Conservation (phyloP, 192 early-diverging fungal genomes). For the Umbelopsis isabellina region DNA sequence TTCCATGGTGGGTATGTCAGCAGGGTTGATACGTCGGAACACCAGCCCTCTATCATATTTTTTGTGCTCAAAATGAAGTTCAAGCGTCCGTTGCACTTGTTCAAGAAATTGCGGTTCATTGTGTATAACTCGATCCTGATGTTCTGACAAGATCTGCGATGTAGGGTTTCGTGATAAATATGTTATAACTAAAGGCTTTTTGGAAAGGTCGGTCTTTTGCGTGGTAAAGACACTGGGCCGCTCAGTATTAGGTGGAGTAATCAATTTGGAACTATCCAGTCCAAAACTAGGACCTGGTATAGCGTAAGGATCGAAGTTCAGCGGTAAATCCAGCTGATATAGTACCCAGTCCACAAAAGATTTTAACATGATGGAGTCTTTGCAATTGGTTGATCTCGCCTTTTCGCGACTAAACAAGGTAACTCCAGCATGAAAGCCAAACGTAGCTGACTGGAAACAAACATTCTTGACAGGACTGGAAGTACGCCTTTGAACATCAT, state of each 20-base stretch:
- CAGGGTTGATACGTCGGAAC: constrained; percentile 16
- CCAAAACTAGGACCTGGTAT: background rate
- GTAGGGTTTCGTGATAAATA: constrained; percentile 17
- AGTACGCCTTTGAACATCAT: background rate
- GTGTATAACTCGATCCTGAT: background rate
- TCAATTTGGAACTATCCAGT: background rate
- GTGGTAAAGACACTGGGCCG: background rate
- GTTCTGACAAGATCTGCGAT: background rate
- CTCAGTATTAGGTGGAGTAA: background rate
- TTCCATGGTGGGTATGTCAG: constrained; percentile 18
- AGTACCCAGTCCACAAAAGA: constrained; percentile 17
- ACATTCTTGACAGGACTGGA: background rate
- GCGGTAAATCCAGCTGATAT: constrained; percentile 12
- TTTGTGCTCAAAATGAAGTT: background rate
- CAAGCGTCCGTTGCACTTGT: background rate
- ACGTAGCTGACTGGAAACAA: constrained; percentile 23
- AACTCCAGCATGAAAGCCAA: constrained; percentile 26
- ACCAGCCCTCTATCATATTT: background rate
- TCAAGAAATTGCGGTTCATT: constrained; percentile 9
- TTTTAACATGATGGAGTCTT: background rate
- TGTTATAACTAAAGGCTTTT: constrained; percentile 20
- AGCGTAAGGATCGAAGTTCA: background rate
- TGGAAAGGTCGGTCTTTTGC: background rate
- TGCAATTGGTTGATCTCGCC: background rate
- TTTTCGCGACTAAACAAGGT: constrained; percentile 21